Base-by-base conservation (phyloP, 1,139 yeast genomes). In the Hansenula lynferdii region DNA sequence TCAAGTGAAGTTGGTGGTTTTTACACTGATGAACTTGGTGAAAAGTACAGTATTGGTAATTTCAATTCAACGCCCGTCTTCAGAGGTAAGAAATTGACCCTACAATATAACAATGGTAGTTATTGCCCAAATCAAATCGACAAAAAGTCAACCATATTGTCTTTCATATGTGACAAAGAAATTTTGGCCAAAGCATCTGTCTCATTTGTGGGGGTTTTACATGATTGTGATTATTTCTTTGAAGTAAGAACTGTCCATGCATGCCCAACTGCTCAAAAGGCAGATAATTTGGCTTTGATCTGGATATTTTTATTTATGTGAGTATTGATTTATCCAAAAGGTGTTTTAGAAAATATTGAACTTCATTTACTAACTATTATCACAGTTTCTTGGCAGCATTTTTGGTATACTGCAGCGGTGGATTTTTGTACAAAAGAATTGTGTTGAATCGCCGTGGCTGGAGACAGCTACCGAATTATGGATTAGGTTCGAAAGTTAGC, bases 231-330 rank as follows among this genome's bases (percentile, higher is more conserved):
- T 28, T 89, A 84, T 60, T 75, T 83, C 54, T 89, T 89, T 58
- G 96, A 89, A 57, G 87, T 86, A 21, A 66, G 89, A 48, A 85
- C 96, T 5, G 80, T 85, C 36, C 85, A 83, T 58, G 96, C 96
- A 0, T 89, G 97, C 60, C 89, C 96, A 0, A 82, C 90, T 4
- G 56, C 54, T 5, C 54, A 52, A 33, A 50, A 51, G 34, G 72
- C 68, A 5, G 77, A 75, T 48, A 73, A 76, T 42, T 56, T 70
- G 45, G 80, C 80, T 2, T 76, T 77, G 6, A 67, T 77, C 34
- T 76, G 82, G 80, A 77, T 79, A 31, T 77, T 77, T 45, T 47
- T 76, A 17, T 58, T 77, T 37, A 78, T 79, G 39, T 44, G 34
- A 25, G 47, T 42, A 22, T 21, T 4, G 12, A 7, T 9, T 8